Base-by-base conservation (phyloP, 2,329 filamentous ascomycete genomes). In the Phyllosticta citriasiana region DNA sequence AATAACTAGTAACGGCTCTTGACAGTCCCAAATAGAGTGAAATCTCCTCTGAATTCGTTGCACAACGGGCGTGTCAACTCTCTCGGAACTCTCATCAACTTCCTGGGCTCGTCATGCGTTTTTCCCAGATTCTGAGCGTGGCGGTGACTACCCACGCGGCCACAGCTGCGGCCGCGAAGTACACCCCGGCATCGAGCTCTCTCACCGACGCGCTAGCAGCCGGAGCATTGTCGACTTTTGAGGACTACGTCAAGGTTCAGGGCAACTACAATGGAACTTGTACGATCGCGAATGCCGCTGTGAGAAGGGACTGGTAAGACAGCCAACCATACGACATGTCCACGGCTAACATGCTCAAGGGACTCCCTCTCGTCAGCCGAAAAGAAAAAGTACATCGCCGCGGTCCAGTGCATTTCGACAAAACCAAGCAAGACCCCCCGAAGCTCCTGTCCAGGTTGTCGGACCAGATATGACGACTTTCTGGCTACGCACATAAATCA, bases 261-360 rank as follows among this genome's bases (percentile, higher is more conserved):
- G 70, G 70, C 9, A 67, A 66, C 50, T 67, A 67, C 6, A 64
- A 65, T 30, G 51, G 64, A 16, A 67, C 64, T 24, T 78, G 75
- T 64, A 76, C 68, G 0, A 61, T 76, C 16, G 61, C 70, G 5
- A 79, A 76, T 61, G 72, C 72, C 1, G 67, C 69, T 2, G 66
- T 78, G 3, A 70, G 78, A 55, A 68, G 69, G 64, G 78, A 80
- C 69, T 80, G 78, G 78, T 77, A 55, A 53, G 66, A 12, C 12
- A 54, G 33, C 27, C 25, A 56, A 47, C 14, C 14, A 10, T 7
- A 19, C 59, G 33, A 25, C 24, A 12, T 14, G 57, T 9, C 14
- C 25, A 27, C 55, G 53, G 35, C 63, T 66, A 24, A 64, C 40
- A 25, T 30, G n/a, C 30, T 12, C 35, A 47, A 70, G 68, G 68